Conservation (phyloP, 805 yeast genomes). For the Torulaspora delbrueckii region DNA sequence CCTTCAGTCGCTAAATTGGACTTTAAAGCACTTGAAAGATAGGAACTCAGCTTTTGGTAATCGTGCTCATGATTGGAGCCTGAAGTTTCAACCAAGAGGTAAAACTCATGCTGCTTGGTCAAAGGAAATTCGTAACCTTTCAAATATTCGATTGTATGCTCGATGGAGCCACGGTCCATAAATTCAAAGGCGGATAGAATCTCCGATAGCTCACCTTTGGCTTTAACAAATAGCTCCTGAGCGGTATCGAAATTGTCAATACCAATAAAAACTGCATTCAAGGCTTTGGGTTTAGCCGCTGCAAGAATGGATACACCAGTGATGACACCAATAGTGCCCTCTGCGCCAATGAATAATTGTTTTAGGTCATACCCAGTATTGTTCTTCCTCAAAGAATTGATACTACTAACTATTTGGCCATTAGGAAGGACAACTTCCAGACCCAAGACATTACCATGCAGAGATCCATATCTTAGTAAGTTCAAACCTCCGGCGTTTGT, state of each 20-base stretch:
- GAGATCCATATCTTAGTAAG: constrained; percentile 73
- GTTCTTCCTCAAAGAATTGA: constrained; percentile 79
- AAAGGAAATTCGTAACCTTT: constrained; percentile 62
- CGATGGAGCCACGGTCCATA: constrained; percentile 69
- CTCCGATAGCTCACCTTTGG: constrained; percentile 69
- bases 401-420: constrained; percentile 68
- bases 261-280: constrained; percentile 79
- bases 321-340: constrained; percentile 78
- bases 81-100: constrained; percentile 79
- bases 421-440: constrained; percentile 80
- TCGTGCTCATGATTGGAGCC: constrained; percentile 87
- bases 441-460: constrained; percentile 83
- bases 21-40: constrained; percentile 74
- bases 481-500: constrained; percentile 90
- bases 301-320: constrained; percentile 81
- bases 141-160: constrained; percentile 52
- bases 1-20: constrained; percentile 74
- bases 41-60: constrained; percentile 71
- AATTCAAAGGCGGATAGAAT: constrained; percentile 82
- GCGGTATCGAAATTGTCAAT: constrained; percentile 70
- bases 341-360: constrained; percentile 83
- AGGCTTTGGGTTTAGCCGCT: constrained; percentile 77
- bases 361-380: constrained; percentile 87
- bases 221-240: constrained; percentile 64
- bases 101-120: constrained; percentile 71